These are phyloP conservation scores for Polyplosphaeria fusca DNA, from an alignment of 495 filamentous ascomycete species.

Conservation along the genomic window DNA sequence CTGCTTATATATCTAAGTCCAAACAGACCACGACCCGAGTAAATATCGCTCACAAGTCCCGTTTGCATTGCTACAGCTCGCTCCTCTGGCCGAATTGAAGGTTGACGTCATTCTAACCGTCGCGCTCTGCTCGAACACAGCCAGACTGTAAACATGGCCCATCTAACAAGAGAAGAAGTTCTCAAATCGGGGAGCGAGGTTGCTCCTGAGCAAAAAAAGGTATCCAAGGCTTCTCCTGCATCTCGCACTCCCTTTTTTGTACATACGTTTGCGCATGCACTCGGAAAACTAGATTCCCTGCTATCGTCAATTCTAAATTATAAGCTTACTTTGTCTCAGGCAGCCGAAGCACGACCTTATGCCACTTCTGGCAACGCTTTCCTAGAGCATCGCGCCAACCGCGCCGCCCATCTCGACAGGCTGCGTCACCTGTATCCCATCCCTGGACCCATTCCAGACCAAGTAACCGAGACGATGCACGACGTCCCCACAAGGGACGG, in stretches of 20 bases:
- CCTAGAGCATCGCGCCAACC: constrained; percentile 10
- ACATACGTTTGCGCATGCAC: neutral
- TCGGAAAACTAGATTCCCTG: neutral
- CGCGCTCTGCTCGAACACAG: too few relatives aligned
- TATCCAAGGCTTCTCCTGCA: neutral
- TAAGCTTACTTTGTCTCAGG: constrained; percentile 5
- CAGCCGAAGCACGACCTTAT: constrained; percentile 17
- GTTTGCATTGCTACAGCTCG: too few relatives aligned
- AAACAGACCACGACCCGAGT: too few relatives aligned
- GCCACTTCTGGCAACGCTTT: constrained; percentile 8
- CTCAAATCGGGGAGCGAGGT: constrained; percentile 10
- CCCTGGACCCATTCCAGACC: constrained; percentile 23
- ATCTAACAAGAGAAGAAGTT: constrained; percentile 20
- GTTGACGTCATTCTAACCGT: too few relatives aligned
- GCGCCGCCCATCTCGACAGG: constrained; percentile 20
- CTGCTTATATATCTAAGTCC: too few relatives aligned
- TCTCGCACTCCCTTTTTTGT: neutral
- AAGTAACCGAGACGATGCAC: constrained; percentile 27
- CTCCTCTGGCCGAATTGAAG: too few relatives aligned
- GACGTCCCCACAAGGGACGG: constrained; percentile 28
- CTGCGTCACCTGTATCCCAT: constrained; percentile 30
- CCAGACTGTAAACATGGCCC: too few relatives aligned
- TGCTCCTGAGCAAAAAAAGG: constrained; percentile 13
- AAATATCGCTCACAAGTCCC: too few relatives aligned
- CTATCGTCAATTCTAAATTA: neutral